Evolutionary conservation across 1,284 basidiomycete species (phyloP).

Genomic region (Mycena citricolor): DNA sequence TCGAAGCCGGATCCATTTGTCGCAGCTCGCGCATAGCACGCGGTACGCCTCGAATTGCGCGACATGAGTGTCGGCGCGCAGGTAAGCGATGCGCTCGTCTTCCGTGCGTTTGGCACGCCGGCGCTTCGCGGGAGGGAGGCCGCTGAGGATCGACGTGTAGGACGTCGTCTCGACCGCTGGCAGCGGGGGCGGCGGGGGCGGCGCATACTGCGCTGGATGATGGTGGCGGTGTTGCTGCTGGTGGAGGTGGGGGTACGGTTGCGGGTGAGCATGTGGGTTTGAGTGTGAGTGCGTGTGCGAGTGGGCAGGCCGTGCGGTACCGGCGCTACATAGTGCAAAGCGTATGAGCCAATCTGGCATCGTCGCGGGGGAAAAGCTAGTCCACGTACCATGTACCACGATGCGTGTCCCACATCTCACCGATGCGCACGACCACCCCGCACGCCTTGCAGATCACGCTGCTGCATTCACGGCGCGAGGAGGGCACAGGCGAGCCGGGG

Average conservation of each 20-base stretch:
- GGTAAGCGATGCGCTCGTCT: conserved; percentile 73
- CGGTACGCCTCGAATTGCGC: conserved; percentile 75
- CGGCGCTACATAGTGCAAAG: too few relatives aligned
- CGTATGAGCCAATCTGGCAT: too few relatives aligned
- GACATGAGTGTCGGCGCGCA: conserved; percentile 72
- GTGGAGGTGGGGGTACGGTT: neutral
- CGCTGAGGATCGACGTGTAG: conserved; percentile 61
- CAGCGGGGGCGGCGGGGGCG: neutral
- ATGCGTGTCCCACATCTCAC: conserved; percentile 73
- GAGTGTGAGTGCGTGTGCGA: too few relatives aligned
- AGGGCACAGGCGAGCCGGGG: conserved; percentile 19
- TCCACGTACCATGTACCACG: conserved; percentile 53
- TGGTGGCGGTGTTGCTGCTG: neutral
- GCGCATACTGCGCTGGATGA: conserved; percentile 7
- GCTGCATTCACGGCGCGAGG: conserved; percentile 48
- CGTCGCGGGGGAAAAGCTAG: neutral
- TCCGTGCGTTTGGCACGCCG: conserved; percentile 75
- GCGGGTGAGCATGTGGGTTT: neutral
- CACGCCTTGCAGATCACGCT: conserved; percentile 63
- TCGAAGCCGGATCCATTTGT: conserved; percentile 77
- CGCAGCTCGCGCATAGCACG: conserved; percentile 64
- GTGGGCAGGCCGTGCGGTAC: too few relatives aligned
- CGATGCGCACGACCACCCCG: conserved; percentile 57
- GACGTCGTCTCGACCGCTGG: neutral
- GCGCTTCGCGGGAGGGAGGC: conserved; percentile 51